Percentiles rank a stretch among this genome's conserved stretches.
phyloP scores from a whole-genome alignment of 2,329 filamentous ascomycete genomes.

The Xenosphaeropsis pyriputrescens region DNA sequence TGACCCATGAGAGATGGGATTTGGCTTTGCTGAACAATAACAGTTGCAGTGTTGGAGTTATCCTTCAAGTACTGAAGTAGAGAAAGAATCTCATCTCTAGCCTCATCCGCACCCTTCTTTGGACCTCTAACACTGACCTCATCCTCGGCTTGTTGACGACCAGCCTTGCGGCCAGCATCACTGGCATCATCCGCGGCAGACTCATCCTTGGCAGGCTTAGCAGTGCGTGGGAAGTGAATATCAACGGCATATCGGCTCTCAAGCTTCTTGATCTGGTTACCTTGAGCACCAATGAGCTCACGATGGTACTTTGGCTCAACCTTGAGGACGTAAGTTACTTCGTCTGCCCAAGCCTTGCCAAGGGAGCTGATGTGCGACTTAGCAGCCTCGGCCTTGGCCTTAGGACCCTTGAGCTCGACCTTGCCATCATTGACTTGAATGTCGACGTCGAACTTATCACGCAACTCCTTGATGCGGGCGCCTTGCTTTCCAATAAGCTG shows the following conservation, averaged over 20 bases:
- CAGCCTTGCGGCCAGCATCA: constrained; percentile 45
- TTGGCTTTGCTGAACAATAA: constrained; percentile 82
- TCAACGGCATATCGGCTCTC: constrained; percentile 88
- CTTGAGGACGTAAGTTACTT: constrained; percentile 75
- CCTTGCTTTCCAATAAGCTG: constrained; percentile 60
- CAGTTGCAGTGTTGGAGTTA: constrained; percentile 64
- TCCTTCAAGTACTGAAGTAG: constrained; percentile 83
- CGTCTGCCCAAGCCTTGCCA: constrained; percentile 75
- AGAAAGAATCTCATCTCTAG: constrained; percentile 79
- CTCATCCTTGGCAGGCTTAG: constrained; percentile 54
- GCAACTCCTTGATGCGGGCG: constrained; percentile 49
- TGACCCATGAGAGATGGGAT: constrained; percentile 88
- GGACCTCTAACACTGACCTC: constrained; percentile 87
- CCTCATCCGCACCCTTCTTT: constrained; percentile 82
- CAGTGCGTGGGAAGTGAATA: constrained; percentile 75
- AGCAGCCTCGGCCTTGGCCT: constrained; percentile 82
- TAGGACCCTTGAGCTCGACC: constrained; percentile 89
- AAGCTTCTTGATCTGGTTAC: constrained; percentile 77
- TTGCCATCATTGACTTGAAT: constrained; percentile 89
- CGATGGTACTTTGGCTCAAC: constrained; percentile 89
- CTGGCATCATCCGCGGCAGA: constrained; percentile 54
- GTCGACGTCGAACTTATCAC: constrained; percentile 53
- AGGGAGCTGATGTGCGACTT: constrained; percentile 70
- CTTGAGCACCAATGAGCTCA: constrained; percentile 81
- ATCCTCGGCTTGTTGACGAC: constrained; percentile 63